Base-by-base conservation (phyloP, 2,329 filamentous ascomycete species). In the Hypoxylon sp. region DNA sequence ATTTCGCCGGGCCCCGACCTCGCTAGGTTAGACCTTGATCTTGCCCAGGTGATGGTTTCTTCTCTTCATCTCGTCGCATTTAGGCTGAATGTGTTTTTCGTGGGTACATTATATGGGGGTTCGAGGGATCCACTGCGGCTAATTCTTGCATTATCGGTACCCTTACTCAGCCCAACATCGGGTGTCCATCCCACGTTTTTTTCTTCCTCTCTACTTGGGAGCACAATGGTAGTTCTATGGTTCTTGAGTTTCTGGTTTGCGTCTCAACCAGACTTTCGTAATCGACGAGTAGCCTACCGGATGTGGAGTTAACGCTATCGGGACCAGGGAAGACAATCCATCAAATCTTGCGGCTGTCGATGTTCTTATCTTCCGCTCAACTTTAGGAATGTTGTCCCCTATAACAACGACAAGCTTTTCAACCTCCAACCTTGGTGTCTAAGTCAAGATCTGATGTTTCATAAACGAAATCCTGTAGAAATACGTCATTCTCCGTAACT, bases 1-100 rank as follows among this genome's bases (percentile, higher is more conserved):
- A 68, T 68, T 68, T 68, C 49, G 59, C 65, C 65, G 65, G 54
- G 59, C 56, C 56, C 59, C 65, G 65, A 68, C 43, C 43, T 56
- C 56, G 49, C 47, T 56, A 50, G 24, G 24, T 26, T 26, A 26
- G 22, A 26, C 50, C 34, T 26, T 4, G n/a, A 46, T 50, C 52
- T 49, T n/a, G n/a, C n/a, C n/a, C n/a, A n/a, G n/a, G n/a, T n/a
- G n/a, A n/a, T n/a, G n/a, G n/a, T 57, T 37, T 43, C 56, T 47
- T 30, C 8, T 53, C 49, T 50, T 61, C 56, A 49, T 56, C 24
- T 39, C 55, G 51, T n/a, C 44, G 19, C 37, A 65, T 68, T 68
- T 68, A 68, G 65, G 59, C 65, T 68, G 46, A 68, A 68, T 68
- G 30, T 34, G 46, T 13, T 17, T 19, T 19, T 41, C 62, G 62